Base-by-base conservation (phyloP, 208 protist species). In the Phytomonas sp. region DNA sequence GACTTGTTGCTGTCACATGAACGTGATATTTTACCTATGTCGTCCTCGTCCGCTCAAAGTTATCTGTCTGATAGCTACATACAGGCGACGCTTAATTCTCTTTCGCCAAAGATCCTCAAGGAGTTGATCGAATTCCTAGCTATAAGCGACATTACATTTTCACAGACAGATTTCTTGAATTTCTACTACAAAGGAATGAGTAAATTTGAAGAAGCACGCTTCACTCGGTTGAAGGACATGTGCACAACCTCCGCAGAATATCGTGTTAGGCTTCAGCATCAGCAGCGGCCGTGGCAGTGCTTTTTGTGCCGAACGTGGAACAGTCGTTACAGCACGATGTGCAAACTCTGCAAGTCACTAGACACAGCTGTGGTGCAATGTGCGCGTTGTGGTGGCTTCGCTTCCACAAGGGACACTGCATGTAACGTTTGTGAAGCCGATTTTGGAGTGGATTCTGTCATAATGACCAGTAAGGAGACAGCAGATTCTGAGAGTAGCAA, bases 291-390 rank as follows among this genome's bases (percentile, higher is more conserved):
- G 33, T 93, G 88, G 88, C 73, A 77, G 62, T 93, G 88, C 69
- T 65, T 62, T 10, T 60, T 79, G 29, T 93, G 88, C 64, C 52
- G 70, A 32, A 67, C 79, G 16, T 93, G 88, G 88, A 93, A 91
- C 65, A 72, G 71, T 34, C 82, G 75, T 23, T 70, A 72, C 40
- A 60, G 81, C 11, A 34, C 60, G 7, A 32, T 68, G 60, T 94
- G 88, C 73, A 76, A 69, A 67, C 72, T 70, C 16, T 94, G 88
- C 71, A 33, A 69, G 23, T 71, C 86, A 11, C 67, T 76, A 7
- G 71, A 74, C 14, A 69, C 82, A 12, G 76, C 82, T 32, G 73
- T 94, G 26, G 60, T 89, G 63, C 82, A 81, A 36, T 94, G 88
- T 61, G 61, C 68, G 26, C 26, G 19, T 26, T 94, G 88, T 69